These are phyloP conservation scores for Aspergillus novoparasiticus DNA, from an alignment of 2,329 filamentous ascomycete species.

Conservation along the genomic window DNA sequence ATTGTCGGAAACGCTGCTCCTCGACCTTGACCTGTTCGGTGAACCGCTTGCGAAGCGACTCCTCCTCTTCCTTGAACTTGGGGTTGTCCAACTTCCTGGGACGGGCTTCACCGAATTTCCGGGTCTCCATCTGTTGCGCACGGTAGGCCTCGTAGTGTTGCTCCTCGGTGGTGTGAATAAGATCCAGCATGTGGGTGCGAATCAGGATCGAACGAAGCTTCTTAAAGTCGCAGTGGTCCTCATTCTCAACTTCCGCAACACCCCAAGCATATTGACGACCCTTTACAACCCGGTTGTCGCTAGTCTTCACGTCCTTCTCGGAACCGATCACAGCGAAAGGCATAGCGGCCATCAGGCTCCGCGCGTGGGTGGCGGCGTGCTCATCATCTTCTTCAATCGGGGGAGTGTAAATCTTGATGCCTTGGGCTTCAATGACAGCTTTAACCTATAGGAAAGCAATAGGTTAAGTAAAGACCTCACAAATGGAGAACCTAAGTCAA, in stretches of 20 bases:
- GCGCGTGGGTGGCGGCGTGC: constrained; percentile 90
- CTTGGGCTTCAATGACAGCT: constrained; percentile 94
- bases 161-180: constrained; percentile 99
- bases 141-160: constrained; percentile 99
- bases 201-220: constrained; percentile 98
- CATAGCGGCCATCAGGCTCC: constrained; percentile 94
- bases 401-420: constrained; percentile 99
- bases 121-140: constrained; percentile 98
- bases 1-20: constrained; percentile 97
- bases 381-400: constrained; percentile 98
- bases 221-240: constrained; percentile 99
- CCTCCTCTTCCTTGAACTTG: constrained; percentile 99
- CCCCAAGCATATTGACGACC: constrained; percentile 99
- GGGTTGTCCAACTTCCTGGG: constrained; percentile 99
- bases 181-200: constrained; percentile 98
- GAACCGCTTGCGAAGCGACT: constrained; percentile 96
- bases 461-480: background rate
- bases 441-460: constrained; percentile 65
- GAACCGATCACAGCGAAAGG: constrained; percentile 98
- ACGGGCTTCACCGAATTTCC: constrained; percentile 97
- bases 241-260: constrained; percentile 98
- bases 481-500: background rate
- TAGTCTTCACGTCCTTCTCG: constrained; percentile 98
- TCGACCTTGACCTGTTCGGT: constrained; percentile 99
- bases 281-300: constrained; percentile 95